Percentiles rank a stretch among this genome's conserved stretches.
phyloP scores from a whole-genome alignment of 2,329 filamentous ascomycete genomes.

The Clonostachys solani region DNA sequence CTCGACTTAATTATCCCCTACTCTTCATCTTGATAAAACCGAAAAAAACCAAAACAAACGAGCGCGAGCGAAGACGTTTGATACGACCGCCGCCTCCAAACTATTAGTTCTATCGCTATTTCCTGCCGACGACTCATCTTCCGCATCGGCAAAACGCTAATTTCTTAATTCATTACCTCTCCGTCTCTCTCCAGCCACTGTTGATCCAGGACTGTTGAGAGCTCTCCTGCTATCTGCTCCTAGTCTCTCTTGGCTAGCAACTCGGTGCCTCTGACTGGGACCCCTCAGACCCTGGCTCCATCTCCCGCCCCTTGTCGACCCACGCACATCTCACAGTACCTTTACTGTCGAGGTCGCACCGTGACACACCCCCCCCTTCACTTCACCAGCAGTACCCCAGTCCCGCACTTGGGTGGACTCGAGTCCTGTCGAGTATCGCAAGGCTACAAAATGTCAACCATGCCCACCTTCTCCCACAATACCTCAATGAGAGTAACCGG shows the following conservation, averaged over 20 bases:
- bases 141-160: slow-evolving; percentile 13
- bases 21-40: neutral
- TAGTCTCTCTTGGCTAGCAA: neutral
- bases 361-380: slow-evolving; percentile 6
- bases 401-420: slow-evolving; percentile 1
- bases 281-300: slow-evolving; percentile 12
- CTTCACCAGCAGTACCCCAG: slow-evolving; percentile 1
- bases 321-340: slow-evolving; percentile 7
- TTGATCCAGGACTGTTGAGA: neutral
- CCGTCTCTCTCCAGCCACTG: neutral
- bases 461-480: slow-evolving; percentile 56
- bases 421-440: neutral
- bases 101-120: neutral
- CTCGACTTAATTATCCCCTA: slow-evolving; percentile 42
- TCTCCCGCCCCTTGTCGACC: slow-evolving; percentile 19
- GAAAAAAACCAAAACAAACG: slow-evolving; percentile 25
- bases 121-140: neutral
- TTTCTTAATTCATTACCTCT: slow-evolving; percentile 1
- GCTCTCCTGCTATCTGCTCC: neutral
- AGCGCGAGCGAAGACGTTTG: slow-evolving; percentile 19
- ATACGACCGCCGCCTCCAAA: slow-evolving; percentile 3
- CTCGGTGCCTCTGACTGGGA: neutral
- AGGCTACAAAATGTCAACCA: slow-evolving; percentile 61
- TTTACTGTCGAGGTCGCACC: neutral
- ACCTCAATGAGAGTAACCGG: slow-evolving; percentile 41